Evolutionary conservation across 306 rosid genomes (phyloP).

Genomic region (Canavalia ensiformis): DNA sequence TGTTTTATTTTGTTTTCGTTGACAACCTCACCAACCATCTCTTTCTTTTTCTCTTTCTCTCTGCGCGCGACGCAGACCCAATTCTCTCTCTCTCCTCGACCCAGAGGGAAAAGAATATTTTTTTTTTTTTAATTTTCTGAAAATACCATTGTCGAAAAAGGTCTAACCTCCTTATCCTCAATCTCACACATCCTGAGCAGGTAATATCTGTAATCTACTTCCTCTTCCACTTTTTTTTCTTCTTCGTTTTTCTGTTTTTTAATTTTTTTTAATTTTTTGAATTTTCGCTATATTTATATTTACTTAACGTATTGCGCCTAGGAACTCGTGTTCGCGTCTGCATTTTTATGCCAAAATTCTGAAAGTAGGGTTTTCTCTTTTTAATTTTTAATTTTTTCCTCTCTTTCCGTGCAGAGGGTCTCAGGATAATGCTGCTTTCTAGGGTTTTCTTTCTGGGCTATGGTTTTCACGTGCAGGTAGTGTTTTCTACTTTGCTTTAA

Average conservation of each 20-base stretch:
- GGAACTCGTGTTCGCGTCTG: constrained; percentile 43
- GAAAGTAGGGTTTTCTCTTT: constrained; percentile 56
- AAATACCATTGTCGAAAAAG: constrained; percentile 35
- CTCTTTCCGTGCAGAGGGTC: constrained; percentile 58
- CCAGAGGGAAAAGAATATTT: constrained; percentile 44
- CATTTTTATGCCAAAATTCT: constrained; percentile 56
- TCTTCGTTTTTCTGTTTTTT: neutral
- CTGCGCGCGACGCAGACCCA: constrained; percentile 67
- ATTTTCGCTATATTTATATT: constrained; percentile 33
- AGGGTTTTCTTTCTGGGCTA: constrained; percentile 65
- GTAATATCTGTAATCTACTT: constrained; percentile 51
- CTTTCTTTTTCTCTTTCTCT: constrained; percentile 42
- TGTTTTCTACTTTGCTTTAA: constrained; percentile 36
- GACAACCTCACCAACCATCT: constrained; percentile 57
- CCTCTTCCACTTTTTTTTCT: constrained; percentile 38
- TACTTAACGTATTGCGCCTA: neutral
- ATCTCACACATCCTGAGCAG: constrained; percentile 50
- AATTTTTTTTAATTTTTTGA: neutral
- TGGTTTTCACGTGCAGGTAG: constrained; percentile 52
- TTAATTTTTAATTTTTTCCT: neutral
- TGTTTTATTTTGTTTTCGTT: constrained; percentile 43
- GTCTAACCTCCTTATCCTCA: constrained; percentile 40
- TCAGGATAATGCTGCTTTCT: constrained; percentile 61
- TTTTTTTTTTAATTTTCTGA: neutral
- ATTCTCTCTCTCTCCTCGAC: constrained; percentile 47